Base-by-base conservation (phyloP, 2,329 filamentous ascomycete species). In the Cladosporium sp. region DNA sequence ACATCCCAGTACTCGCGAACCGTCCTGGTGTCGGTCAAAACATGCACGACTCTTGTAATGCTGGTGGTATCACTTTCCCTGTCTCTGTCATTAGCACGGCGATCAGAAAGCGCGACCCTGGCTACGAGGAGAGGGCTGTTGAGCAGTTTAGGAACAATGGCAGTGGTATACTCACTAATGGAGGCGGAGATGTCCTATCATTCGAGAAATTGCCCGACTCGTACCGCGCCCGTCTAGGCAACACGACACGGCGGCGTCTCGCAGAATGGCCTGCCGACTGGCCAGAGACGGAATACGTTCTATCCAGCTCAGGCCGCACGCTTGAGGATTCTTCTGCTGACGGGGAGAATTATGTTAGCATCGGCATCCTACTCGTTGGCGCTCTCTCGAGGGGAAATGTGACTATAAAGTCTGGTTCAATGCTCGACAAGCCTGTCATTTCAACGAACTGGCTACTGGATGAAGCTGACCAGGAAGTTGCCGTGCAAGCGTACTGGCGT, bases 21-120 rank as follows among this genome's bases (percentile, higher is more conserved):
- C 78, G 82, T 0, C 79, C 80, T 0, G 83, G 83, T 1, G 84
- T 86, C 1, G 85, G 84, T 5, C 76, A 84, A 69, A 81, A 83
- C 63, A 76, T 86, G 67, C 77, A 78, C 66, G 83, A 86, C 64
- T 78, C 80, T 53, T 62, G 66, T 23, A 52, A 58, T 35, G 50
- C 62, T 11, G 46, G 46, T 7, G 65, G 69, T 5, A 66, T 70
- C 23, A 61, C 57, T 2, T 61, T 57, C 35, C 37, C 46, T 26
- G 63, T 65, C 5, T 53, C 55, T 23, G 50, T 65, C 16, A 46
- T 62, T 26, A 64, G 60, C 60, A 62, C 60, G 10, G 60, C 49
- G 11, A 55, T 62, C 33, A 35, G 60, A 28, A 33, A 62, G 23
- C 49, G 60, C 2, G 60, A 62, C 29, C n/a, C 52, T 3, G 52